Percentiles rank a stretch among this genome's conserved stretches.
Conservation (phyloP, 192 early-diverging fungal species). For the Coemansia sp. region DNA sequence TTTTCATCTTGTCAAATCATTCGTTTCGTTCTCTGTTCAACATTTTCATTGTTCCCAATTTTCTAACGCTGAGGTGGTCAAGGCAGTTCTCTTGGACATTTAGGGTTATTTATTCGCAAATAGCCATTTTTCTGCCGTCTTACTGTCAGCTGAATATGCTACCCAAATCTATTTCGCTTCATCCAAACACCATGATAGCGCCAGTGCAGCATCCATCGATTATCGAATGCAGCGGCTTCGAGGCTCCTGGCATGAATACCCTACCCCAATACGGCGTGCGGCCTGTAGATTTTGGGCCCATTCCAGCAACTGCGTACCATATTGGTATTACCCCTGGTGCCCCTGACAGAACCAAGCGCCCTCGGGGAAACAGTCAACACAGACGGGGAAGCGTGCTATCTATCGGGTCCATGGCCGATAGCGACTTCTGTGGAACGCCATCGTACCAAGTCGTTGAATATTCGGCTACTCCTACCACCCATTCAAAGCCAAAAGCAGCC, state of each 20-base stretch:
- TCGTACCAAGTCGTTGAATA: not conserved
- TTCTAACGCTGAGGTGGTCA: too few species aligned
- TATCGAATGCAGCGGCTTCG: not conserved
- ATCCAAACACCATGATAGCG: conserved; percentile 10
- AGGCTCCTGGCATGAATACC: not conserved
- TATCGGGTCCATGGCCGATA: too few species aligned
- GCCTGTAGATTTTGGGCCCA: not conserved
- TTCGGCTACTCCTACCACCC: not conserved
- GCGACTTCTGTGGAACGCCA: too few species aligned
- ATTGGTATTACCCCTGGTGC: too few species aligned
- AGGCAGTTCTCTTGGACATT: too few species aligned
- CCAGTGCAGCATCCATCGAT: conserved; percentile 4
- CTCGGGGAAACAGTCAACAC: too few species aligned
- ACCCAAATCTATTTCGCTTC: conserved; percentile 13
- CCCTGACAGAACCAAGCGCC: too few species aligned
- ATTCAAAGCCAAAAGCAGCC: not conserved
- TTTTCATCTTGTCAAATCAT: too few species aligned
- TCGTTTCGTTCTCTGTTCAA: too few species aligned
- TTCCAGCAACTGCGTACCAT: too few species aligned
- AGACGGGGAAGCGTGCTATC: too few species aligned
- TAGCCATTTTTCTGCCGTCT: conserved; percentile 22
- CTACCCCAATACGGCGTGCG: not conserved
- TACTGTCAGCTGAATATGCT: conserved; percentile 30
- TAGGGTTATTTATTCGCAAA: conserved; percentile 4
- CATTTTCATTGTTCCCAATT: too few species aligned